These are phyloP conservation scores for Gamarada debralockiae DNA, from an alignment of 495 filamentous ascomycete genomes.

Conservation along the genomic window DNA sequence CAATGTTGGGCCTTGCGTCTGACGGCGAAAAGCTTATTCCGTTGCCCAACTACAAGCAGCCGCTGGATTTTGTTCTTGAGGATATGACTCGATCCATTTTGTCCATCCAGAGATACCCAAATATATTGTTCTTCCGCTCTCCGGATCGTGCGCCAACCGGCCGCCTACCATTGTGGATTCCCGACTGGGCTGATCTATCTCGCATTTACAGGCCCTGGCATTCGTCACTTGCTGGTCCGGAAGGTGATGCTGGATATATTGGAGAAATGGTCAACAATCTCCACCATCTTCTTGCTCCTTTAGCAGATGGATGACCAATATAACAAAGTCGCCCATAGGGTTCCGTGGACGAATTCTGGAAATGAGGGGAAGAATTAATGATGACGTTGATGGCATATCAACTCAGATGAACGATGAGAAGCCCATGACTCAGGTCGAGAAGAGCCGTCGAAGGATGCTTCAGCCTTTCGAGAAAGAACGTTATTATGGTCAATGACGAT, in stretches of 20 bases:
- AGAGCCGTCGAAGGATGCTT: background rate
- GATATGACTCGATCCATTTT: conserved; percentile 4
- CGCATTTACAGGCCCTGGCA: background rate
- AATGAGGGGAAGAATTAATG: background rate
- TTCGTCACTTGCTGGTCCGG: background rate
- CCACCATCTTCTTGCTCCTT: background rate
- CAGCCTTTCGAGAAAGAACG: background rate
- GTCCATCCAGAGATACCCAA: background rate
- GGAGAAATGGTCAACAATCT: background rate
- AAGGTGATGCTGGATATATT: background rate
- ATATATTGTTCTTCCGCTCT: conserved; percentile 4
- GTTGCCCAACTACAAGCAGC: conserved; percentile 4
- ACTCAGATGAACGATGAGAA: background rate
- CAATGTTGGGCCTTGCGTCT: background rate
- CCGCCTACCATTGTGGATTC: conserved; percentile 9
- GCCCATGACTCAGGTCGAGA: background rate
- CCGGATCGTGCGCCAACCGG: conserved; percentile 2
- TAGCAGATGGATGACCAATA: background rate
- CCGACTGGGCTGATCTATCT: conserved; percentile 4
- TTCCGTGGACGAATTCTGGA: background rate
- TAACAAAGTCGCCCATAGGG: background rate
- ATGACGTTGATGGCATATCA: background rate
- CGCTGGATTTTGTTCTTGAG: background rate
- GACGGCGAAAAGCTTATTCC: conserved; percentile 1
- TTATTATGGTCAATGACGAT: background rate